A percentile compares a stretch with the other conserved stretches of the same genome.
These are phyloP conservation scores for Starmerella tilneyi DNA, from an alignment of 805 yeast species.

Conservation along the genomic window DNA sequence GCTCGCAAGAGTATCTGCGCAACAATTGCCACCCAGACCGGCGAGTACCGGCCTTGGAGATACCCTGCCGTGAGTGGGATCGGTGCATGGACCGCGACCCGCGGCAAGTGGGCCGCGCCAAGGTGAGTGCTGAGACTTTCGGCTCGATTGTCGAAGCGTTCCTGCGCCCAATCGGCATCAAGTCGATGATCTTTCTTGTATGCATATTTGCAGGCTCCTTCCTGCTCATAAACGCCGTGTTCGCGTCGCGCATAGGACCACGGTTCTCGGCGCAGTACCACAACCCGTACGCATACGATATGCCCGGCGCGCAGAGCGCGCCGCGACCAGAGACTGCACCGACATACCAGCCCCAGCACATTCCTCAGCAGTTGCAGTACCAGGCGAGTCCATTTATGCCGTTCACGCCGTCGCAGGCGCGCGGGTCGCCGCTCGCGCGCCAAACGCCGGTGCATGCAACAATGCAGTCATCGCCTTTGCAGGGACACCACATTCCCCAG, in stretches of 20 bases:
- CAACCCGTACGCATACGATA: background rate
- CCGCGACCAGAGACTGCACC: background rate
- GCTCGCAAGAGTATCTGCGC: slow-evolving; percentile 56
- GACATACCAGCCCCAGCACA: slow-evolving; percentile 1
- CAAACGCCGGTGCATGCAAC: slow-evolving; percentile 10
- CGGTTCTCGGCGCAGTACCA: slow-evolving; percentile 11
- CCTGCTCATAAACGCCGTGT: slow-evolving; percentile 28
- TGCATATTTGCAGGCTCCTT: slow-evolving; percentile 28
- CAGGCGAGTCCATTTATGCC: background rate
- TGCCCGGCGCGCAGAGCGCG: background rate
- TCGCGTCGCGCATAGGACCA: slow-evolving; percentile 25
- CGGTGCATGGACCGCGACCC: slow-evolving; percentile 78
- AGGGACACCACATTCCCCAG: background rate
- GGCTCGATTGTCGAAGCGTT: slow-evolving; percentile 76
- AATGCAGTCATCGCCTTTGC: slow-evolving; percentile 15
- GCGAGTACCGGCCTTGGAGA: slow-evolving; percentile 67
- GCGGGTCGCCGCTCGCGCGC: background rate
- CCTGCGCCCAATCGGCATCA: slow-evolving; percentile 58
- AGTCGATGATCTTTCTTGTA: slow-evolving; percentile 40
- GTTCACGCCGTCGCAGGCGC: slow-evolving; percentile 7
- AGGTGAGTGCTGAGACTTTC: slow-evolving; percentile 67
- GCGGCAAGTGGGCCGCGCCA: slow-evolving; percentile 51
- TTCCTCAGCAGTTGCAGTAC: slow-evolving; percentile 7
- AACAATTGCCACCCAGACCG: slow-evolving; percentile 58
- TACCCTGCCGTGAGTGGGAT: slow-evolving; percentile 61